Evolutionary conservation across 768 basidiomycete genomes (phyloP), one percentile per base, ranked within the genome.

Genomic region (Auricularia auricula-judae): DNA sequence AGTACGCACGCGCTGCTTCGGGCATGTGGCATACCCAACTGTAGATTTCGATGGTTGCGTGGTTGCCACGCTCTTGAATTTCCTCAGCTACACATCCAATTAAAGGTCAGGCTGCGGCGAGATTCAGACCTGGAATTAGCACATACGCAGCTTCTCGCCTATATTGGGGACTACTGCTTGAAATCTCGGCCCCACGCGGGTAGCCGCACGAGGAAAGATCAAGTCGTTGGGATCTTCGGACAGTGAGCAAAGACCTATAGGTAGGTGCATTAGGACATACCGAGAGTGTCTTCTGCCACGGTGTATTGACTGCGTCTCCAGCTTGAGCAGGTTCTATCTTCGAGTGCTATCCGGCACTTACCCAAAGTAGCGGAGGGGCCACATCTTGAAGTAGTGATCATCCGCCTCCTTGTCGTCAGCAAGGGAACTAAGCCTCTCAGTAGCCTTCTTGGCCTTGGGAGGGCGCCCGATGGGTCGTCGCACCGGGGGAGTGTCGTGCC

Each of bases 311-410:
- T 96, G 73, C 36, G n/a, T 42, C 42, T 12, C 34, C 62, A 23
- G 59, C 3, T 14, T 21, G 16, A 53, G 18, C 63, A 36, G 65
- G 47, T 33, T 66, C 62, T 62, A 4, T 51, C 65, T 63, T 60
- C 63, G 63, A 53, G 3, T 18, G 33, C 33, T 4, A 53, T 36
- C 36, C 16, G 39, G 44, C 23, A 75, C 89, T 75, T 74, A 94
- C 94, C 94, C 94, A 74, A 98, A 98, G 77, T 99, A 99, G 64
- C 97, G 82, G 77, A 95, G 97, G 3, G 87, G 91, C 91, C 89
- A 95, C 86, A 87, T 87, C 74, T 87, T 91, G 77, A 84, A 93
- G 75, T 91, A 88, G 71, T 89, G 92, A 66, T 91, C 85, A 23
- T 85, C 82, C 65, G 87, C 76, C 66, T 82, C 88, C 74, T 89